Evolutionary conservation across 2,329 filamentous ascomycete genomes (phyloP).

Genomic region (Calycina herbarum): DNA sequence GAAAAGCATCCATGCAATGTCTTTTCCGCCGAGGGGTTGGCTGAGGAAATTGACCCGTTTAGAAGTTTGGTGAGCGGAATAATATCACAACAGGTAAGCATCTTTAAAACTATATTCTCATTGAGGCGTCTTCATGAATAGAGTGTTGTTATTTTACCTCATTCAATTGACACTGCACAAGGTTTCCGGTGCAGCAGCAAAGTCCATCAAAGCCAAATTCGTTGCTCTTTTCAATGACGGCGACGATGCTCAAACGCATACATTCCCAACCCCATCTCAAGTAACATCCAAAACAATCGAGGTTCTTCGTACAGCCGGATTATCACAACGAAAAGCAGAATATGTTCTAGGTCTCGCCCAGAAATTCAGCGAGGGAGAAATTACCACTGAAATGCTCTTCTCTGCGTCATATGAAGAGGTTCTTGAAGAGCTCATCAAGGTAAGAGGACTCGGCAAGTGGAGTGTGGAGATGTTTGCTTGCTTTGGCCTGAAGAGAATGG

Average conservation of each 20-base stretch:
- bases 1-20: constrained; percentile 73
- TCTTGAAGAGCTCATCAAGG: constrained; percentile 76
- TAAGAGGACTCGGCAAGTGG: constrained; percentile 86
- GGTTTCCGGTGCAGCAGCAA: constrained; percentile 79
- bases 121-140: too few species aligned
- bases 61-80: constrained; percentile 80
- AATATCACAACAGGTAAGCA: constrained; percentile 75
- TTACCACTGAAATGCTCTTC: constrained; percentile 74
- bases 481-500: constrained; percentile 90
- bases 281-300: constrained; percentile 65
- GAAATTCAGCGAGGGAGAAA: constrained; percentile 74
- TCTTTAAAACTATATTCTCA: too few species aligned
- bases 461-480: constrained; percentile 98
- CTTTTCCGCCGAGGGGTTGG: constrained; percentile 80
- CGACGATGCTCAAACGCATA: constrained; percentile 30
- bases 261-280: constrained; percentile 75
- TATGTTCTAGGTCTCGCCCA: constrained; percentile 85
- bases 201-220: constrained; percentile 85
- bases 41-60: constrained; percentile 86
- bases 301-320: constrained; percentile 76
- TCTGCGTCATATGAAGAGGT: constrained; percentile 84
- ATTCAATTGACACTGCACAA: too few species aligned
- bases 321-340: constrained; percentile 94
- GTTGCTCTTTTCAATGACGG: constrained; percentile 64
- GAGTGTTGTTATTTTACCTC: too few species aligned